Conservation (phyloP, 495 filamentous ascomycete species). For the Chaetomium cochliodes region DNA sequence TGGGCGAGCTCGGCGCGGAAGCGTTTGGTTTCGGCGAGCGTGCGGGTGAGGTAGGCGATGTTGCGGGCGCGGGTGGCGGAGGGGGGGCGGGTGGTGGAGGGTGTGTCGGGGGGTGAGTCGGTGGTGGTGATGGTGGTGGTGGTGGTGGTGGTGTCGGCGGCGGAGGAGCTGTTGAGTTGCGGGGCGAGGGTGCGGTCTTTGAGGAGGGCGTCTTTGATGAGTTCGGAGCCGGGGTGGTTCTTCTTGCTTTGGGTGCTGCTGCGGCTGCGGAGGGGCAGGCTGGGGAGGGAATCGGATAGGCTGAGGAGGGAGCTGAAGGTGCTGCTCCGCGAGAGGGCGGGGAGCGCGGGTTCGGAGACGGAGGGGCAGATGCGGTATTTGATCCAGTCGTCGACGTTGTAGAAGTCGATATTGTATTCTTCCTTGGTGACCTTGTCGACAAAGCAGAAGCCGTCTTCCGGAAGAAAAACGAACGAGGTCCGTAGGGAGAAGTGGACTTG, state of each 20-base stretch:
- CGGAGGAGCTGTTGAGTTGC: conserved; percentile 46
- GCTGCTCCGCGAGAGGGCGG: conserved; percentile 38
- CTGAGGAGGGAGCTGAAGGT: conserved; percentile 42
- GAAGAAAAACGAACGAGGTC: conserved; percentile 80
- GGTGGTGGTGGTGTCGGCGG: conserved; percentile 39
- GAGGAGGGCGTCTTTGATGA: conserved; percentile 30
- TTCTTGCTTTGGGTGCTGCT: conserved; percentile 33
- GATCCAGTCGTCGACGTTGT: conserved; percentile 74
- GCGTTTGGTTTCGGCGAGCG: conserved; percentile 62
- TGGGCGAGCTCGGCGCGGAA: conserved; percentile 75
- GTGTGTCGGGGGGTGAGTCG: background rate
- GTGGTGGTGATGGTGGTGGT: conserved; percentile 31
- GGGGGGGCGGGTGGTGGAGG: conserved; percentile 8
- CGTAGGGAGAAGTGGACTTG: conserved; percentile 94
- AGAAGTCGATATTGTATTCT: conserved; percentile 82
- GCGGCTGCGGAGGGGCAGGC: conserved; percentile 33
- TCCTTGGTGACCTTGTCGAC: conserved; percentile 79
- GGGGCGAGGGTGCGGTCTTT: conserved; percentile 50
- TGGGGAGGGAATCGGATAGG: conserved; percentile 39
- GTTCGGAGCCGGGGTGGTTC: conserved; percentile 12
- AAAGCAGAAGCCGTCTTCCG: conserved; percentile 86
- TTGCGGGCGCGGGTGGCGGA: conserved; percentile 36
- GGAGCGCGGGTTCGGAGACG: conserved; percentile 60
- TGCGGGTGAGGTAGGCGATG: conserved; percentile 72
- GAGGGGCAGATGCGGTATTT: conserved; percentile 77